Evolutionary conservation across 1,284 basidiomycete genomes (phyloP).

Genomic region (Puccinia horiana): DNA sequence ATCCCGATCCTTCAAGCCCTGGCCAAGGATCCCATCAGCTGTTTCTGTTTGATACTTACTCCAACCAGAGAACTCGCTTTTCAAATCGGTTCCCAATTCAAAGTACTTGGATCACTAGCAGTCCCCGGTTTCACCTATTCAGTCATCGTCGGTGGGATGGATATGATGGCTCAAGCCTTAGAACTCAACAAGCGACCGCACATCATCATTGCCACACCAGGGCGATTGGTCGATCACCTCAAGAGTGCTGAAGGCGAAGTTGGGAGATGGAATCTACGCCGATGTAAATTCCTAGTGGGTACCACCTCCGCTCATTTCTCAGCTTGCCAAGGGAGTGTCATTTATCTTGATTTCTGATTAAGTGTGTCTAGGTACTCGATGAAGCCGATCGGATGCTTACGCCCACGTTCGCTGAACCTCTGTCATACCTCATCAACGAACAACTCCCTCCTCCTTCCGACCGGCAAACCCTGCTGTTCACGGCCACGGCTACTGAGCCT

Average conservation of each 20-base stretch:
- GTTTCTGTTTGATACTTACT: slow-evolving; percentile 88
- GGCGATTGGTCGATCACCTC: slow-evolving; percentile 87
- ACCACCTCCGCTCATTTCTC: background rate
- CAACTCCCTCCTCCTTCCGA: slow-evolving; percentile 70
- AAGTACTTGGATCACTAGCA: slow-evolving; percentile 79
- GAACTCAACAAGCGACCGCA: slow-evolving; percentile 85
- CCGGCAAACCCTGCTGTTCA: slow-evolving; percentile 93
- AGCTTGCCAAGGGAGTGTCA: background rate
- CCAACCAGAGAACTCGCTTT: slow-evolving; percentile 95
- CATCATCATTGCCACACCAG: slow-evolving; percentile 92
- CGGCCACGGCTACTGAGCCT: slow-evolving; percentile 85
- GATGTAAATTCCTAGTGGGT: slow-evolving; percentile 80
- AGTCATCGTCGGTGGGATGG: slow-evolving; percentile 95
- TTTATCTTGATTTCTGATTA: background rate
- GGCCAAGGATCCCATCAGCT: slow-evolving; percentile 83
- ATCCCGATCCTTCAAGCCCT: slow-evolving; percentile 90
- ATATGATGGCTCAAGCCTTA: slow-evolving; percentile 91
- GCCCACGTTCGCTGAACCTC: slow-evolving; percentile 82
- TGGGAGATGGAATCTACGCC: slow-evolving; percentile 78
- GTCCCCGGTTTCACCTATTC: slow-evolving; percentile 71
- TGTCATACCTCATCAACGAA: slow-evolving; percentile 73
- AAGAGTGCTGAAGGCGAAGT: slow-evolving; percentile 67
- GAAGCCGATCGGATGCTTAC: slow-evolving; percentile 94
- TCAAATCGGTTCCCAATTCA: slow-evolving; percentile 94
- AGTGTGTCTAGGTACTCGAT: slow-evolving; percentile 72